Conservation (phyloP, 2,329 filamentous ascomycete species). For the Penicillium sclerotigenum region DNA sequence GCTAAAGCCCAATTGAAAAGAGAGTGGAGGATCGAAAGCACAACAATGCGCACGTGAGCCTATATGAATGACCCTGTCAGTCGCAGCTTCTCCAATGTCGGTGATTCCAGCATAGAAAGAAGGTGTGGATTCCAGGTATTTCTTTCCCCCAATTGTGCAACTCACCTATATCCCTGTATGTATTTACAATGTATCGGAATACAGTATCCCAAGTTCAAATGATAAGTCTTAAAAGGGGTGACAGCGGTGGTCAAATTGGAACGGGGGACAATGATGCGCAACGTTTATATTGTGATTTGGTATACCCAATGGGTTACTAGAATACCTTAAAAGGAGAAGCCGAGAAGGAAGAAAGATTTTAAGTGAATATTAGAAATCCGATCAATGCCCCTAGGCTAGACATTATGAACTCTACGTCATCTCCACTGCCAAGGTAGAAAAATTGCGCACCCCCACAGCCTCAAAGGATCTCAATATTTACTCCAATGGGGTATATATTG, state of each 20-base stretch:
- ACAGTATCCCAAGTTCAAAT: not conserved
- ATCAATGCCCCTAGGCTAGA: not conserved
- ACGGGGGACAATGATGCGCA: not conserved
- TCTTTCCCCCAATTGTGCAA: not conserved
- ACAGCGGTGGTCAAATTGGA: not conserved
- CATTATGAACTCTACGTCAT: not conserved
- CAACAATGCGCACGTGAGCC: not conserved
- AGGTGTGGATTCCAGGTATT: not conserved
- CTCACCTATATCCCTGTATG: conserved; percentile 3
- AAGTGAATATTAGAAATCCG: not conserved
- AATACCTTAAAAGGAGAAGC: not conserved
- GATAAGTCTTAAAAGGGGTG: not conserved
- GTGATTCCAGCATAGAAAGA: not conserved
- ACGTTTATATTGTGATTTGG: no score
- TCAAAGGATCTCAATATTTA: not conserved
- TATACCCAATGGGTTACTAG: not conserved
- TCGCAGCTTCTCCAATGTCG: not conserved
- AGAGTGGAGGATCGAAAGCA: not conserved
- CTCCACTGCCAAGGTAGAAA: not conserved
- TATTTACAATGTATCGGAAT: not conserved
- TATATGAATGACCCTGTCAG: not conserved
- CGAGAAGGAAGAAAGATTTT: not conserved
- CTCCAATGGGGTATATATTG: not conserved
- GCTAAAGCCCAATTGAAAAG: not conserved
- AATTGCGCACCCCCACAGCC: not conserved